These are phyloP conservation scores for Pythium phragmiticola DNA, from an alignment of 352 stramenopile genomes.

Conservation along the genomic window DNA sequence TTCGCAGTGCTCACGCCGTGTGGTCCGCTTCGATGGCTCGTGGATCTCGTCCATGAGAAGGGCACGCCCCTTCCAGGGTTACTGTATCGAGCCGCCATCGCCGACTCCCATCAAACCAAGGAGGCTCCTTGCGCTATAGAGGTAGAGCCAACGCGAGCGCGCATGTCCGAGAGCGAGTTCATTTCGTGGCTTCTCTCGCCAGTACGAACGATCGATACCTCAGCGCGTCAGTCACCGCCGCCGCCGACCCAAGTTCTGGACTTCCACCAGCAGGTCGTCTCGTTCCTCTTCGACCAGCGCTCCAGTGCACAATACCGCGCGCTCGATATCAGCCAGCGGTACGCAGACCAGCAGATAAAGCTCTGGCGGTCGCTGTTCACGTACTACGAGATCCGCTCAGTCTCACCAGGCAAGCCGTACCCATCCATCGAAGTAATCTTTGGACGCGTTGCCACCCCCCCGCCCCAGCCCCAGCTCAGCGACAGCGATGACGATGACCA, in stretches of 20 bases:
- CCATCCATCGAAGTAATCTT: slow-evolving; percentile 31
- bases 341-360: slow-evolving; percentile 31
- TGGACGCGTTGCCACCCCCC: not conserved
- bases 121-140: not conserved
- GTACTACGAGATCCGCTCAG: slow-evolving; percentile 40
- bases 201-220: not conserved
- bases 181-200: slow-evolving; percentile 27
- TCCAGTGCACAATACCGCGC: slow-evolving; percentile 33
- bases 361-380: slow-evolving; percentile 49
- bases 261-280: slow-evolving; percentile 39
- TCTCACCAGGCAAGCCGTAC: slow-evolving; percentile 35
- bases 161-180: slow-evolving; percentile 4
- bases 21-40: slow-evolving; percentile 92
- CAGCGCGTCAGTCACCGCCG: not conserved
- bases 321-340: slow-evolving; percentile 33
- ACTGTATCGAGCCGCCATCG: slow-evolving; percentile 92
- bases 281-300: slow-evolving; percentile 45
- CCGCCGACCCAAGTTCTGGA: not conserved
- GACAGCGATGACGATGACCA: slow-evolving; percentile 40
- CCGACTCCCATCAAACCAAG: slow-evolving; percentile 34
- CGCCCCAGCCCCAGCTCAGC: not conserved
- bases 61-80: slow-evolving; percentile 88
- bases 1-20: slow-evolving; percentile 96
- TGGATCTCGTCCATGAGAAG: slow-evolving; percentile 91
- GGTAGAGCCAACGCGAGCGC: slow-evolving; percentile 1